phyloP scores from a whole-genome alignment of 371 early-diverging fungal species.

The Vittaforma corneae region DNA sequence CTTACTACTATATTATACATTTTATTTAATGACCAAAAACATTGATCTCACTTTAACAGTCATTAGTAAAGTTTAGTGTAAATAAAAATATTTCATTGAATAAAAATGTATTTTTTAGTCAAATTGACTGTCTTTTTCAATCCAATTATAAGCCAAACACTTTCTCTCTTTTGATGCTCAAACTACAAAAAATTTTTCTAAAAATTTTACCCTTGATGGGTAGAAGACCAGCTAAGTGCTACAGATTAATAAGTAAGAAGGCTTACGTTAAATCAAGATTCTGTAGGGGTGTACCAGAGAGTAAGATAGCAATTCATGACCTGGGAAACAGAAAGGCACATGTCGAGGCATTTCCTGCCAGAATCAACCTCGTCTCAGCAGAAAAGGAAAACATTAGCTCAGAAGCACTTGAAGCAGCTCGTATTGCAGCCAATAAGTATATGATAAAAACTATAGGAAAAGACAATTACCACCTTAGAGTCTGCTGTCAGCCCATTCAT shows the following conservation, averaged over 20 bases:
- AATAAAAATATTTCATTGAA: no score
- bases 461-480: slow-evolving; percentile 98
- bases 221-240: slow-evolving; percentile 60
- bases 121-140: no score
- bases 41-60: no score
- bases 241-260: slow-evolving; percentile 95
- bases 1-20: no score
- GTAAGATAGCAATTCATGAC: slow-evolving; percentile 96
- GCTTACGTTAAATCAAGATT: slow-evolving; percentile 98
- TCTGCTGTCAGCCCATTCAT: slow-evolving; percentile 98
- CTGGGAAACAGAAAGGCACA: slow-evolving; percentile 93
- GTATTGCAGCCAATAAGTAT: slow-evolving; percentile 99
- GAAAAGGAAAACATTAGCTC: slow-evolving; percentile 95
- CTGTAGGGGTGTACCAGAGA: slow-evolving; percentile 98
- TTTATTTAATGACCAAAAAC: no score
- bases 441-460: slow-evolving; percentile 92
- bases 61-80: no score
- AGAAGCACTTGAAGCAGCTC: slow-evolving; percentile 97
- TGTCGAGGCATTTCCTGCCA: slow-evolving; percentile 89
- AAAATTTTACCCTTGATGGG: slow-evolving; percentile 50
- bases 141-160: no score
- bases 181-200: slow-evolving; percentile 11
- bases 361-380: slow-evolving; percentile 89
- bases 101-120: no score
- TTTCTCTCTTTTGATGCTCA: neutral